These are phyloP conservation scores for Glarea lozoyensis DNA, from an alignment of 495 filamentous ascomycete species.

Conservation along the genomic window DNA sequence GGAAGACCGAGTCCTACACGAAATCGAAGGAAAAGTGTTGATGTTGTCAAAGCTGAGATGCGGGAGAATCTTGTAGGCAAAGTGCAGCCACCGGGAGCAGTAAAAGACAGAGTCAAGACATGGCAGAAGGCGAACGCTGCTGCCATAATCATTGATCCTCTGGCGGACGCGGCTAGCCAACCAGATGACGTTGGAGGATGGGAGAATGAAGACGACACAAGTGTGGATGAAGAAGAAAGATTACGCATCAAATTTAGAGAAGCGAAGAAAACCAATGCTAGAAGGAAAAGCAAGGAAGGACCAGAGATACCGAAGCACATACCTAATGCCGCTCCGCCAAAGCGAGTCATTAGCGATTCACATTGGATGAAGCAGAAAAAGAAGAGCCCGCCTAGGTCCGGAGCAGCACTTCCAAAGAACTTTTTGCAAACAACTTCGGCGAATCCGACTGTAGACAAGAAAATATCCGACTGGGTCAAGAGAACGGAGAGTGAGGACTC, in stretches of 20 bases:
- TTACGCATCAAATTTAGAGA: conserved; percentile 14
- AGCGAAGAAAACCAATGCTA: conserved; percentile 14
- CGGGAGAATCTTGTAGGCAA: conserved; percentile 34
- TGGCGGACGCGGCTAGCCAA: conserved; percentile 32
- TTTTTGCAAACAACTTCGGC: conserved; percentile 36
- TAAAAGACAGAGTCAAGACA: conserved; percentile 59
- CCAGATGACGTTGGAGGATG: conserved; percentile 25
- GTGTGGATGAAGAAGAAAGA: conserved; percentile 16
- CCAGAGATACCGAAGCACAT: conserved; percentile 15
- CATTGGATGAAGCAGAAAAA: conserved; percentile 60
- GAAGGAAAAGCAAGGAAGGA: conserved; percentile 19
- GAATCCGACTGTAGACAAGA: conserved; percentile 40
- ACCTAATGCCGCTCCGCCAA: conserved; percentile 56
- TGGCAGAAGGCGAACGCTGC: conserved; percentile 67
- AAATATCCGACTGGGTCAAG: conserved; percentile 42
- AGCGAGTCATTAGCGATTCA: conserved; percentile 71
- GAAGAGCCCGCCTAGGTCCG: conserved; percentile 30
- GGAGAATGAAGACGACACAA: conserved; percentile 33
- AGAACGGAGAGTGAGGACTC: conserved; percentile 28
- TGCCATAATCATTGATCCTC: conserved; percentile 32
- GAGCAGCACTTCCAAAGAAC: conserved; percentile 40
- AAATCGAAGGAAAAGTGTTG: conserved; percentile 28
- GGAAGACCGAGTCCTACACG: conserved; percentile 37
- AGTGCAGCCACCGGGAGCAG: conserved; percentile 40
- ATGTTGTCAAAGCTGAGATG: conserved; percentile 32